Base-by-base conservation (phyloP, 1,139 yeast genomes). In the Hansenula lynferdii region DNA sequence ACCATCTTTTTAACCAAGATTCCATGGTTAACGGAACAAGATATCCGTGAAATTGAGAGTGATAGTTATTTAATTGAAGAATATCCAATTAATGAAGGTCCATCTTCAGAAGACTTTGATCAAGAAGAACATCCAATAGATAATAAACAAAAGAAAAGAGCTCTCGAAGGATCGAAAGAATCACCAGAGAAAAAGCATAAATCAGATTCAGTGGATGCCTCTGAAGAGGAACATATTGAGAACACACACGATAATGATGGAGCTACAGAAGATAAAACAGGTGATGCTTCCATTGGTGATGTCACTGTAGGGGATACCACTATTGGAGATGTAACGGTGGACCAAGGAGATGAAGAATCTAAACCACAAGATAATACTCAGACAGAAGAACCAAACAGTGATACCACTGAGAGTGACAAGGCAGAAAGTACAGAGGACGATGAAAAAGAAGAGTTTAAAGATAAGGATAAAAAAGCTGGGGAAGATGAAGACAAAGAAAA, bases 1-100 rank as follows among this genome's bases (percentile, higher is more conserved):
- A 60, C 62, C 12, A 58, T 61, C 1, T 48, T 65, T 2, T 42
- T 65, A 42, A 57, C 65, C 0, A 70, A 62, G 41, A 72, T 75
- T 14, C 70, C 73, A 3, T 75, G 80, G 79, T 50, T 72, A 23
- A 59, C 60, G n/a, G 60, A 56, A 19, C 50, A 47, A 5, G 53
- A 53, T 40, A 40, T 61, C 3, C 51, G 52, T 33, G 64, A 61
- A 23, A 54, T 64, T 12, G 61, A 61, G 26, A 36, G 44, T 21
- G 51, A 44, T 3, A 25, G 32, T 1, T 52, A 54, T 34, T 17
- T 50, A 8, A 24, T 34, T 5, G 51, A 43, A 8, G 42, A 40
- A 28, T 45, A 44, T 11, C 51, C 56, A 3, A 50, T 62, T 50
- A 50, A 56, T 27, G 55, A 48, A 2, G 54, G 52, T 37, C 48